Conservation (phyloP, 805 yeast species). For the Wickerhamiella dianesei region DNA sequence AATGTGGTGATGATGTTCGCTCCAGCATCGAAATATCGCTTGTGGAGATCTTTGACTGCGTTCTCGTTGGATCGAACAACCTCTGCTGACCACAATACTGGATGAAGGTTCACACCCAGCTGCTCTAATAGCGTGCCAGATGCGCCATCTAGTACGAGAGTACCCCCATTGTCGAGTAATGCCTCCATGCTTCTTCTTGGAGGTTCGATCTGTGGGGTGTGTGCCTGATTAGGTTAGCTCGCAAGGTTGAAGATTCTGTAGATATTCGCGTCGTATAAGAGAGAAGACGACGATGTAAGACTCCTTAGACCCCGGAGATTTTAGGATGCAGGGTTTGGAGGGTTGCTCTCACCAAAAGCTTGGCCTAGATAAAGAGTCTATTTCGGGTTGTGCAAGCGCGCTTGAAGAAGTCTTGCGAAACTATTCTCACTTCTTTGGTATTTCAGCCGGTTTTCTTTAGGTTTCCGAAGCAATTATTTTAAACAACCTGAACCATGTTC, state of each 20-base stretch:
- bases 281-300: no score
- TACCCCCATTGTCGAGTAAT: background rate
- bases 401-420: no score
- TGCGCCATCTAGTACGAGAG: slow-evolving; percentile 42
- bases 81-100: slow-evolving; percentile 49
- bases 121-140: slow-evolving; percentile 50
- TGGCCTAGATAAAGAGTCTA: no score
- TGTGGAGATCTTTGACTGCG: slow-evolving; percentile 35
- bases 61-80: slow-evolving; percentile 33
- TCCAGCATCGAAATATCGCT: slow-evolving; percentile 39
- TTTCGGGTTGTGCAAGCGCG: no score
- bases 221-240: background rate
- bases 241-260: background rate
- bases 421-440: no score
- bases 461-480: no score
- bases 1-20: slow-evolving; percentile 42
- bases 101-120: slow-evolving; percentile 32
- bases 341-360: no score
- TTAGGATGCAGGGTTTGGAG: no score
- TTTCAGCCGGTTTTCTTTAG: no score
- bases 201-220: background rate
- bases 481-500: no score
- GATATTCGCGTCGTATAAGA: background rate
- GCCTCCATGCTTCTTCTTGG: background rate
- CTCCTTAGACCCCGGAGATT: no score